Percentiles rank a stretch among this genome's conserved stretches.
These are phyloP conservation scores for Trichoderma lentiforme DNA, from an alignment of 2,329 filamentous ascomycete species.

Conservation along the genomic window DNA sequence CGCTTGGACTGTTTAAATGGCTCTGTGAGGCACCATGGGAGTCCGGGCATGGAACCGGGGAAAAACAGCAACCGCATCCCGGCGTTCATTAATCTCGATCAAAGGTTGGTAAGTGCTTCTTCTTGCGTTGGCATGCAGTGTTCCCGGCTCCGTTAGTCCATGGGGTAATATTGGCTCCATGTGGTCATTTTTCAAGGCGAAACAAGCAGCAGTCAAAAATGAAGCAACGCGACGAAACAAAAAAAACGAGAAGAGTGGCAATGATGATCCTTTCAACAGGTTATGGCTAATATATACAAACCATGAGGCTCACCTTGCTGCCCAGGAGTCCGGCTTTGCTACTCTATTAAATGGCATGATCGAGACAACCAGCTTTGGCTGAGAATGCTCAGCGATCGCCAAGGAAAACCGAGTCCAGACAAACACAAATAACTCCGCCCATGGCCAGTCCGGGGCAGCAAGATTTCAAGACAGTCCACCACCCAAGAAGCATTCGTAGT, in stretches of 20 bases:
- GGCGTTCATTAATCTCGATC: background rate
- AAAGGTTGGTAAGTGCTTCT: background rate
- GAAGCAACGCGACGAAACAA: background rate
- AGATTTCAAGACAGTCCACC: conserved; percentile 27
- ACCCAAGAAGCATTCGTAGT: conserved; percentile 21
- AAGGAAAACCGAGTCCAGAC: conserved; percentile 30
- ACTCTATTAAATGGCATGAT: conserved; percentile 28
- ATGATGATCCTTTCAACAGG: conserved; percentile 17
- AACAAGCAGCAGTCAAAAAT: background rate
- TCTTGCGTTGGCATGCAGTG: too few relatives aligned
- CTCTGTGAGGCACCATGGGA: background rate
- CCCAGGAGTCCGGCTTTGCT: conserved; percentile 41
- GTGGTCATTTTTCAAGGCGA: background rate
- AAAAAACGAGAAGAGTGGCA: background rate
- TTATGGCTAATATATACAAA: conserved; percentile 51
- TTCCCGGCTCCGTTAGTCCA: background rate
- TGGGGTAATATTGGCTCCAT: background rate
- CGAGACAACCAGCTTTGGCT: conserved; percentile 21
- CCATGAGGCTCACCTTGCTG: conserved; percentile 52
- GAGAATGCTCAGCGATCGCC: conserved; percentile 18
- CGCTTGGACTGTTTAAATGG: background rate
- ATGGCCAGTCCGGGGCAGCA: conserved; percentile 35
- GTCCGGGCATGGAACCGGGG: background rate
- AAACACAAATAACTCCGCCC: conserved; percentile 30
- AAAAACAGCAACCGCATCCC: background rate